Evolutionary conservation across 371 early-diverging fungal species (phyloP).

Genomic region (Nematocida parisii): DNA sequence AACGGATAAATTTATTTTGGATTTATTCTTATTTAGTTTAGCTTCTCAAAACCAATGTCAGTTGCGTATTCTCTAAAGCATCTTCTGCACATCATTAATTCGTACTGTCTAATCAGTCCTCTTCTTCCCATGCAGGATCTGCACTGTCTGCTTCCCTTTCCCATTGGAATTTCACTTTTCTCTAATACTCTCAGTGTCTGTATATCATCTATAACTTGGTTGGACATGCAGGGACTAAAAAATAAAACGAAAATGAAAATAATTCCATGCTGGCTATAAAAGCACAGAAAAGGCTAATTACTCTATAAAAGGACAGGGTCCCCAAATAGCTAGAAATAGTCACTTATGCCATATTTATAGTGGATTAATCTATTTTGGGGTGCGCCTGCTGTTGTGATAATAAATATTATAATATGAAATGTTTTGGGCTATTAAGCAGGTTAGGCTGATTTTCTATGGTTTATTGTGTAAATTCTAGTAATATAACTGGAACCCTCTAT

Average conservation of each 20-base stretch:
- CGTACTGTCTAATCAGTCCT: slow-evolving; percentile 98
- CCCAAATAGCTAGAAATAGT: too few species aligned
- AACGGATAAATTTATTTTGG: slow-evolving; percentile 8
- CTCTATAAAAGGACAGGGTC: too few species aligned
- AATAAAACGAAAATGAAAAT: slow-evolving; percentile 39
- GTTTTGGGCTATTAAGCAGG: too few species aligned
- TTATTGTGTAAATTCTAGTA: too few species aligned
- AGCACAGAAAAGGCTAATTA: too few species aligned
- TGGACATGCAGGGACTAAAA: slow-evolving; percentile 40
- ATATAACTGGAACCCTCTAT: too few species aligned
- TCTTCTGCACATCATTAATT: slow-evolving; percentile 96
- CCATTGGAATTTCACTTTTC: slow-evolving; percentile 45
- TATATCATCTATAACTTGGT: slow-evolving; percentile 45
- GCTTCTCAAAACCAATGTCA: slow-evolving; percentile 85
- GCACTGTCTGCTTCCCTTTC: slow-evolving; percentile 66
- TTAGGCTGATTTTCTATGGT: too few species aligned
- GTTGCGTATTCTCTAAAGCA: slow-evolving; percentile 97
- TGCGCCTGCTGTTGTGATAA: too few species aligned
- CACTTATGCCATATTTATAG: too few species aligned
- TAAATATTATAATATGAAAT: too few species aligned
- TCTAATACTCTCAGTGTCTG: slow-evolving; percentile 26
- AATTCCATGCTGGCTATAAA: not conserved
- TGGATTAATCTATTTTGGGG: too few species aligned
- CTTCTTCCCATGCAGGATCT: slow-evolving; percentile 79
- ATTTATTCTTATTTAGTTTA: slow-evolving; percentile 64